Conservation (phyloP, 2,329 filamentous ascomycete species). For the Penicillium polonicum region DNA sequence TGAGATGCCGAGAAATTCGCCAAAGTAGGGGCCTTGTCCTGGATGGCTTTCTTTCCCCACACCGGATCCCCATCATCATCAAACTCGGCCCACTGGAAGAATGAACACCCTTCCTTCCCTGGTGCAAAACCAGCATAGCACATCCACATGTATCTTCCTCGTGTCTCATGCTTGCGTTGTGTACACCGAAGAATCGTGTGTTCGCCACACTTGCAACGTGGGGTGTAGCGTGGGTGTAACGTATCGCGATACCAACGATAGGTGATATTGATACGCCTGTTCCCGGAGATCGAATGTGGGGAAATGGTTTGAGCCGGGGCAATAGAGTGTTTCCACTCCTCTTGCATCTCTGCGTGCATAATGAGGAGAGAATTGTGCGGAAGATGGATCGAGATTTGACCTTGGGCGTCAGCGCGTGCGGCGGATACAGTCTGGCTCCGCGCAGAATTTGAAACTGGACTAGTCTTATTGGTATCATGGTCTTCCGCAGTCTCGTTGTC, state of each 20-base stretch:
- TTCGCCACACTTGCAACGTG: conserved; percentile 72
- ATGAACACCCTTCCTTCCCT: conserved; percentile 61
- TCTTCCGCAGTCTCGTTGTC: conserved; percentile 46
- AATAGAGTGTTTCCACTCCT: conserved; percentile 92
- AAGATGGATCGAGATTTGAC: conserved; percentile 88
- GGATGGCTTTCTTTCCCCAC: conserved; percentile 46
- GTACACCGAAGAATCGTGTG: conserved; percentile 72
- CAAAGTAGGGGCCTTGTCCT: conserved; percentile 25
- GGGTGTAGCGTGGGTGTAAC: conserved; percentile 75
- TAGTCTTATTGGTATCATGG: conserved; percentile 13
- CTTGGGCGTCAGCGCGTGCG: conserved; percentile 61
- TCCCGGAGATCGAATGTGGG: conserved; percentile 78
- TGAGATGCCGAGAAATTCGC: conserved; percentile 28
- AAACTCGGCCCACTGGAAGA: conserved; percentile 84
- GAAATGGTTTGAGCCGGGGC: conserved; percentile 72
- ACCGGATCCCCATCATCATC: conserved; percentile 80
- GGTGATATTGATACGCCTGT: conserved; percentile 85
- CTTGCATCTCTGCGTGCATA: conserved; percentile 98
- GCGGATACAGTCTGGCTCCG: conserved; percentile 23
- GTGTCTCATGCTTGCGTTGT: conserved; percentile 71
- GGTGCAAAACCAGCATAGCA: conserved; percentile 65
- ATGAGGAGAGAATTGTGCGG: conserved; percentile 91
- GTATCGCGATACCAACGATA: conserved; percentile 81
- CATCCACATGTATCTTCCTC: conserved; percentile 90
- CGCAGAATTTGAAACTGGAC: conserved; percentile 25